Conservation (phyloP, 768 basidiomycete genomes). For the Amanita inopinata region DNA sequence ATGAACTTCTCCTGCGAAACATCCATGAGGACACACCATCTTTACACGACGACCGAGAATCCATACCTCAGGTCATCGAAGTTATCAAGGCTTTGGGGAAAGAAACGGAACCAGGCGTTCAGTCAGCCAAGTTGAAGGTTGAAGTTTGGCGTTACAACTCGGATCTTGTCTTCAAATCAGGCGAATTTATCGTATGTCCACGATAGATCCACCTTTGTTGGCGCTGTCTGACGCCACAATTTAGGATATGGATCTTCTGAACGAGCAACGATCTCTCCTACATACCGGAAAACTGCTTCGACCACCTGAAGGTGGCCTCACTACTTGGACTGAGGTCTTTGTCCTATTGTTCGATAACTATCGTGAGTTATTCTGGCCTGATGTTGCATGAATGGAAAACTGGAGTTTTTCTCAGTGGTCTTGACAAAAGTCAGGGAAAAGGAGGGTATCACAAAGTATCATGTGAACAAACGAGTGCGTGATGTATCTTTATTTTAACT, state of each 20-base stretch:
- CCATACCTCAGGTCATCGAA: slow-evolving; percentile 80
- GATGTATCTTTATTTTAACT: background rate
- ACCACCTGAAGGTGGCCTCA: slow-evolving; percentile 83
- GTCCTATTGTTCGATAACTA: slow-evolving; percentile 95
- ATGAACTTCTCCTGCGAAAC: slow-evolving; percentile 73
- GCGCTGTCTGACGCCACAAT: background rate
- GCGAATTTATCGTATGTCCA: slow-evolving; percentile 51
- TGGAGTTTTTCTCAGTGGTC: slow-evolving; percentile 52
- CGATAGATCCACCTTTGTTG: background rate
- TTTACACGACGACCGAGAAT: slow-evolving; percentile 71
- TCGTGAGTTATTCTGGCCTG: slow-evolving; percentile 35
- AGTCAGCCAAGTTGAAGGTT: slow-evolving; percentile 79
- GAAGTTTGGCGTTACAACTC: slow-evolving; percentile 82
- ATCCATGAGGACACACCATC: slow-evolving; percentile 69
- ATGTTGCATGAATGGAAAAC: background rate
- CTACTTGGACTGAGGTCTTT: slow-evolving; percentile 83
- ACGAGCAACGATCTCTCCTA: slow-evolving; percentile 75
- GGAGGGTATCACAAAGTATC: slow-evolving; percentile 66
- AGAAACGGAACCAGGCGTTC: slow-evolving; percentile 80
- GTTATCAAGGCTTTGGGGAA: slow-evolving; percentile 81
- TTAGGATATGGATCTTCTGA: slow-evolving; percentile 81
- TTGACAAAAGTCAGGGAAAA: slow-evolving; percentile 80
- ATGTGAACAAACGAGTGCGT: slow-evolving; percentile 71
- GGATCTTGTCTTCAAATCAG: slow-evolving; percentile 69
- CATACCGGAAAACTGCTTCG: slow-evolving; percentile 76